Base-by-base conservation (phyloP, 805 yeast species). In the Metschnikowia baotianmanensis region DNA sequence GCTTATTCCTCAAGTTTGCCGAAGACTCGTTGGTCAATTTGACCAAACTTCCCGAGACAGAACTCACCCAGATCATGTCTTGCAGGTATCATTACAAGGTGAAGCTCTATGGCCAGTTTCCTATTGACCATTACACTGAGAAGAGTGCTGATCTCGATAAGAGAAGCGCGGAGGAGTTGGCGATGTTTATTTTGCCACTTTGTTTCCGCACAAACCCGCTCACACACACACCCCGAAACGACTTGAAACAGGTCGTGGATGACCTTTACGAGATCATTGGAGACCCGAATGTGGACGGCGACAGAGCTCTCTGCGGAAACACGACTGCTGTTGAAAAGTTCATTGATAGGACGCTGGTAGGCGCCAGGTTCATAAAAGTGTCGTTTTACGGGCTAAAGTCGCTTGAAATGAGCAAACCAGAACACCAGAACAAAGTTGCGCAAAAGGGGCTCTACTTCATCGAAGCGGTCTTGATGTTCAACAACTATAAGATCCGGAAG, bases 71-170 rank as follows among this genome's bases (percentile, higher is more conserved):
- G 54, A 72, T 87, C 24, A 62, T 93, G 17, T 72, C 80, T 47
- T 93, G 99, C 57, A 73, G 85, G 8, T 88, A 83, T 52, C 95
- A 88, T 32, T 71, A 86, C 36, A 62, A 68, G 2, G 65, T 89
- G 3, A 66, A 81, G 1, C 68, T 78, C 9, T 87, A 82, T 11
- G 69, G 70, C 13, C 80, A 78, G 46, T 69, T 69, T 2, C 87
- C 93, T 0, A 74, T 69, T 29, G 84, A 87, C 46, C 98, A 91
- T 54, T 71, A 58, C 28, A 59, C 72, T 28, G 61, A 59, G n/a
- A 42, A 46, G 22, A 49, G 50, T 12, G 59, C 57, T 2, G 53
- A 52, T 12, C 50, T 69, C 38, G 65, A 67, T 27, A 42, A 46
- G 25, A 40, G 34, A 21, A 55, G 64, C 15, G 64, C 74, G 4